phyloP scores from a whole-genome alignment of 495 filamentous ascomycete genomes.

The Letharia lupina region DNA sequence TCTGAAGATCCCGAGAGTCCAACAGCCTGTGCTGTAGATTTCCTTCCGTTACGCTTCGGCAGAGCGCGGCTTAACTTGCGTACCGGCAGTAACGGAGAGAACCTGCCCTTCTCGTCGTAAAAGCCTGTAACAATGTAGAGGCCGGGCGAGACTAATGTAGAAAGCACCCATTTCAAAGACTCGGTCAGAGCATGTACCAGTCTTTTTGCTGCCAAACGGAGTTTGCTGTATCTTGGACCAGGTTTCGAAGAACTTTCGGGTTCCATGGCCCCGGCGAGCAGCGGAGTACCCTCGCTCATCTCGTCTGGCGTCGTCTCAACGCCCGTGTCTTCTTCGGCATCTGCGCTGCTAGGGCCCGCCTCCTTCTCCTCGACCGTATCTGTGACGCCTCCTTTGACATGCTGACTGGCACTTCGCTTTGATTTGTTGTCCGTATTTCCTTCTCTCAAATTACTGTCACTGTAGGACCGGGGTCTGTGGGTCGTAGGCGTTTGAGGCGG shows the following conservation, averaged over 20 bases:
- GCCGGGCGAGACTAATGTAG: slow-evolving; percentile 67
- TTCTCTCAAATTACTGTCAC: slow-evolving; percentile 20
- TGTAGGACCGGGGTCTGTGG: slow-evolving; percentile 23
- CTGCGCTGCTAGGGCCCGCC: slow-evolving; percentile 25
- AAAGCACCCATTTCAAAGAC: slow-evolving; percentile 48
- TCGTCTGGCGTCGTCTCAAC: slow-evolving; percentile 27
- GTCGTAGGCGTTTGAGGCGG: slow-evolving; percentile 33
- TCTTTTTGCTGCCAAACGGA: slow-evolving; percentile 32
- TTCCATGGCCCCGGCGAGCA: slow-evolving; percentile 35
- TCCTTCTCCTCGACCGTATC: slow-evolving; percentile 29
- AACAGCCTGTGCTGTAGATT: slow-evolving; percentile 32
- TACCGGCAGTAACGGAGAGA: slow-evolving; percentile 59
- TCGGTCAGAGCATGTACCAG: slow-evolving; percentile 26
- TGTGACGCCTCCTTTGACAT: slow-evolving; percentile 39
- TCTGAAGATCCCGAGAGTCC: slow-evolving; percentile 29
- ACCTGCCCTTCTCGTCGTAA: slow-evolving; percentile 69
- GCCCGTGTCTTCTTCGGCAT: slow-evolving; percentile 32
- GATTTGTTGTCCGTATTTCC: slow-evolving; percentile 17
- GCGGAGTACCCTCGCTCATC: slow-evolving; percentile 59
- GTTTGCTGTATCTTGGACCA: slow-evolving; percentile 47
- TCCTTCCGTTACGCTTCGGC: slow-evolving; percentile 28
- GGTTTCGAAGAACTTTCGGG: slow-evolving; percentile 34
- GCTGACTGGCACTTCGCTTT: slow-evolving; percentile 33
- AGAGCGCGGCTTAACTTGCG: slow-evolving; percentile 47
- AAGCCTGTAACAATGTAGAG: slow-evolving; percentile 73